These are phyloP conservation scores for Mycosphaerelloides madeirae DNA, from an alignment of 2,329 filamentous ascomycete genomes.

Conservation along the genomic window DNA sequence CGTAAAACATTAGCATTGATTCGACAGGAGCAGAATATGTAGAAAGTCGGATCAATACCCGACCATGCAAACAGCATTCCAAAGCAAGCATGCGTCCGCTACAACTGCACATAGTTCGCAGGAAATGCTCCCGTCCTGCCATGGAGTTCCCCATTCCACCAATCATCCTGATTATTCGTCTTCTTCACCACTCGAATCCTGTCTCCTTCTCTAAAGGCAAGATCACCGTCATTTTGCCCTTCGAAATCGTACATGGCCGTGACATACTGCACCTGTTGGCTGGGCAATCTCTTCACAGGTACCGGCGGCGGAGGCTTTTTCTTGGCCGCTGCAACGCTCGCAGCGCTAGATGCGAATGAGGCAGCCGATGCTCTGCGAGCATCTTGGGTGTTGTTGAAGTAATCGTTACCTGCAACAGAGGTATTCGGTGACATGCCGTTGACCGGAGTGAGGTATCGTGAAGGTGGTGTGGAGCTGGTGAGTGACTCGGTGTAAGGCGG, in stretches of 20 bases:
- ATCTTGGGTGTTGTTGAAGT: constrained; percentile 20
- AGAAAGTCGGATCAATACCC: too few relatives aligned
- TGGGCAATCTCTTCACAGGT: constrained; percentile 53
- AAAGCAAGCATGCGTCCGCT: too few relatives aligned
- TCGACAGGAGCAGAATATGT: too few relatives aligned
- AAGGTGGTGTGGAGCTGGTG: constrained; percentile 31
- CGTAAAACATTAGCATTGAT: too few relatives aligned
- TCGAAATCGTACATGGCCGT: constrained; percentile 71
- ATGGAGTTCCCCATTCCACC: constrained; percentile 76
- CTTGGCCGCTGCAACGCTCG: constrained; percentile 46
- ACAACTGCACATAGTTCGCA: constrained; percentile 62
- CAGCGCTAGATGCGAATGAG: constrained; percentile 29
- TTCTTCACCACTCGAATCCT: constrained; percentile 71
- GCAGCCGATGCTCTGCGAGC: constrained; percentile 24
- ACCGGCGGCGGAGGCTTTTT: constrained; percentile 76
- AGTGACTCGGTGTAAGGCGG: constrained; percentile 20
- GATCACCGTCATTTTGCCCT: constrained; percentile 64
- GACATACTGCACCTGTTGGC: constrained; percentile 38
- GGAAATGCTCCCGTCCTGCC: constrained; percentile 70
- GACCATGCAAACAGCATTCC: too few relatives aligned
- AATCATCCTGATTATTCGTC: constrained; percentile 75
- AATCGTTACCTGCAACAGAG: constrained; percentile 27
- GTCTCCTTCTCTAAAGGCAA: constrained; percentile 73
- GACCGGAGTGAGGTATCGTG: constrained; percentile 29
- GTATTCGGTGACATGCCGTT: constrained; percentile 19